Conservation (phyloP, 352 stramenopile species). For the Phytophthora tentaculata region DNA sequence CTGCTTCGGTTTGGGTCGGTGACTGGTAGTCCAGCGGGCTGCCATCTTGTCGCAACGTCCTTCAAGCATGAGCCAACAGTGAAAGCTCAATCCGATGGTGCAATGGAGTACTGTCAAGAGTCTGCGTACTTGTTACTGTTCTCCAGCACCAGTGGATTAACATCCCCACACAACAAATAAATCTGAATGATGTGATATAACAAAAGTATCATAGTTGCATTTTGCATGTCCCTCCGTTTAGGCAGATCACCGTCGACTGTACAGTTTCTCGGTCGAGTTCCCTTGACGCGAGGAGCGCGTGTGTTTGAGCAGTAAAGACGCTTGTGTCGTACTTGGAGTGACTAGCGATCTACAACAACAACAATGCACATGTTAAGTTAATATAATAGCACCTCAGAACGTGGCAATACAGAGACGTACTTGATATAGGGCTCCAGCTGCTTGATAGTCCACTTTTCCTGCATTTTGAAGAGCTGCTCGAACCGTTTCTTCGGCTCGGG, state of each 20-base stretch:
- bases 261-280: slow-evolving; percentile 74
- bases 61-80: slow-evolving; percentile 40
- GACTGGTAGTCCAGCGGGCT: slow-evolving; percentile 27
- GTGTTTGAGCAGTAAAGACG: slow-evolving; percentile 80
- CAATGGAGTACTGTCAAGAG: slow-evolving; percentile 4
- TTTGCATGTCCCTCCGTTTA: background rate
- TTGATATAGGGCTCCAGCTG: slow-evolving; percentile 86
- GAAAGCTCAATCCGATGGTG: slow-evolving; percentile 39
- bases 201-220: slow-evolving; percentile 2
- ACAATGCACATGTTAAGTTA: slow-evolving; percentile 13
- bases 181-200: background rate
- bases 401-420: slow-evolving; percentile 37
- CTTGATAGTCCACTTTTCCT: slow-evolving; percentile 85
- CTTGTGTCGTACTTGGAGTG: slow-evolving; percentile 67
- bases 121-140: slow-evolving; percentile 11
- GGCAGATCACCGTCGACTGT: slow-evolving; percentile 63
- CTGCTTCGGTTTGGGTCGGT: slow-evolving; percentile 41
- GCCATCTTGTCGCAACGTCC: slow-evolving; percentile 31
- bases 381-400: background rate
- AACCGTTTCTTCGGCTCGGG: slow-evolving; percentile 82
- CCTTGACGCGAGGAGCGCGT: slow-evolving; percentile 79
- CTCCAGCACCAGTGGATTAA: slow-evolving; percentile 31
- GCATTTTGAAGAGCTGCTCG: slow-evolving; percentile 74
- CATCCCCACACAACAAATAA: slow-evolving; percentile 13
- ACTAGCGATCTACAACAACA: slow-evolving; percentile 59